Conservation (phyloP, 164 flowering plant species). For the Echeveria elegans region DNA sequence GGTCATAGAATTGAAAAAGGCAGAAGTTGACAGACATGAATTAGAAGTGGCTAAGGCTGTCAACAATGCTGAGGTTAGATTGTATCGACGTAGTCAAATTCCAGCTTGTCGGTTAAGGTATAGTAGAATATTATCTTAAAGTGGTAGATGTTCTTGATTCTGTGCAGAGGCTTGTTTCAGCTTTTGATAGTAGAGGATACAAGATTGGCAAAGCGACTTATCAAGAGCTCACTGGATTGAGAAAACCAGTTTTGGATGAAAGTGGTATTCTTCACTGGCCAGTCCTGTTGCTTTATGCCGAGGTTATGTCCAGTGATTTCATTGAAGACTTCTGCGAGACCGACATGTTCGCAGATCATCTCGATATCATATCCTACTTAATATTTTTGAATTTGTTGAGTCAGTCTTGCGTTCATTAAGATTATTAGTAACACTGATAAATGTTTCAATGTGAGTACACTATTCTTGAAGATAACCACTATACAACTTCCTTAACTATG, state of each 20-base stretch:
- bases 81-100: not conserved
- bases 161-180: constrained; percentile 60
- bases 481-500: constrained; percentile 58
- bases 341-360: constrained; percentile 74
- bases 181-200: constrained; percentile 52
- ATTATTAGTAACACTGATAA: too few relatives aligned
- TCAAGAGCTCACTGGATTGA: constrained; percentile 70
- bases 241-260: constrained; percentile 60
- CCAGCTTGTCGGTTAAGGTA: not conserved
- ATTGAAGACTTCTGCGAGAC: constrained; percentile 94
- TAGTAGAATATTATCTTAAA: not conserved
- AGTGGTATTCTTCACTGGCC: constrained; percentile 87
- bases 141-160: constrained; percentile 7
- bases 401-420: constrained; percentile 51
- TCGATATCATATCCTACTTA: constrained; percentile 73
- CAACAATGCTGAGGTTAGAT: constrained; percentile 56
- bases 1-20: constrained; percentile 33
- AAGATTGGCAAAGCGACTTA: constrained; percentile 70
- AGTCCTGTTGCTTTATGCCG: constrained; percentile 82
- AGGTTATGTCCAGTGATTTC: constrained; percentile 93
- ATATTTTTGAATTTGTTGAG: constrained; percentile 13
- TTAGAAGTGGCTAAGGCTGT: constrained; percentile 56
- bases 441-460: not conserved
- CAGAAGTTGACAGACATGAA: constrained; percentile 45
- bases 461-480: constrained; percentile 8